phyloP scores from a whole-genome alignment of 2,329 filamentous ascomycete species.

The Tolypocladium ovalisporum region DNA sequence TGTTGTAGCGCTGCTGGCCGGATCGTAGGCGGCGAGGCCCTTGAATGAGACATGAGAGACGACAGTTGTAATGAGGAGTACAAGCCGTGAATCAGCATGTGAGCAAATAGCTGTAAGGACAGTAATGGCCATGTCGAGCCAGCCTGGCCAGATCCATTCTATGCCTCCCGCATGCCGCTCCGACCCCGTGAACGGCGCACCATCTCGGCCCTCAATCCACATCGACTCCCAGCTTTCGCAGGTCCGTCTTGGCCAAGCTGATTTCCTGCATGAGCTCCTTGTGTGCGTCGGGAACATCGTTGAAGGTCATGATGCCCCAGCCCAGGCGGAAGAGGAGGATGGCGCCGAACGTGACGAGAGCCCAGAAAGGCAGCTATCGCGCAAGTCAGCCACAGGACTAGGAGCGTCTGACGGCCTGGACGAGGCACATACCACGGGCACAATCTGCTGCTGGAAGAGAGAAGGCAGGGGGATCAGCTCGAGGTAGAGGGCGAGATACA shows the following conservation, averaged over 20 bases:
- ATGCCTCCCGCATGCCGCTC: no score
- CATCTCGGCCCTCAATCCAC: conserved; percentile 46
- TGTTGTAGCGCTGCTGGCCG: conserved; percentile 47
- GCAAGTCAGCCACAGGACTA: not conserved
- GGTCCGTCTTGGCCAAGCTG: conserved; percentile 61
- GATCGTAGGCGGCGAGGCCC: conserved; percentile 20
- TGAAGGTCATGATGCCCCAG: conserved; percentile 89
- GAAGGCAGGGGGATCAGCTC: conserved; percentile 71
- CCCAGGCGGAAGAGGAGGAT: conserved; percentile 88
- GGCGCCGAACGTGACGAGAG: conserved; percentile 79
- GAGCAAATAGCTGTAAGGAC: not conserved
- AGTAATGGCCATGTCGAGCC: not conserved
- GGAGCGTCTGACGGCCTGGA: rapidly evolving
- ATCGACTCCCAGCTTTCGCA: conserved; percentile 64
- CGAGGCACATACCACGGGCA: conserved; percentile 60
- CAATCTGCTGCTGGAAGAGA: conserved; percentile 70
- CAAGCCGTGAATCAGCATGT: not conserved
- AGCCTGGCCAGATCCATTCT: not conserved
- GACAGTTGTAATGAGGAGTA: not conserved
- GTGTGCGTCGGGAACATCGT: conserved; percentile 87
- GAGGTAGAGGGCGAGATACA: conserved; percentile 81
- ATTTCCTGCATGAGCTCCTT: conserved; percentile 83
- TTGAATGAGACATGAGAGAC: conserved; percentile 6
- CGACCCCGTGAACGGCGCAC: no score
- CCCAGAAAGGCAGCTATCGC: conserved; percentile 79